phyloP scores from a whole-genome alignment of 139 green algal species.

The Mychonastes homosphaera region DNA sequence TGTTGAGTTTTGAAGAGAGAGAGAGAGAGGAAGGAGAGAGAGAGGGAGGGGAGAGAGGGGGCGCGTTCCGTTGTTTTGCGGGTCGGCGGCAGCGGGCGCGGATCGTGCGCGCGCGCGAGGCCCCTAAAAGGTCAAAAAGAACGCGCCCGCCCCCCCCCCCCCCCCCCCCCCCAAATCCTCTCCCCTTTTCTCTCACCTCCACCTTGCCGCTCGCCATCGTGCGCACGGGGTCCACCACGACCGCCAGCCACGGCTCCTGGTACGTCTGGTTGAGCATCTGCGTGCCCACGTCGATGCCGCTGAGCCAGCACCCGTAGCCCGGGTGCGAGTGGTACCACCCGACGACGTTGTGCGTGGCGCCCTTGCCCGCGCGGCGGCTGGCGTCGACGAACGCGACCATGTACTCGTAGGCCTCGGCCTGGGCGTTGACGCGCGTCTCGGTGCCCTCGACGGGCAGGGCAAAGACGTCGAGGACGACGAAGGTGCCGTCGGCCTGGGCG shows the following conservation, averaged over 20 bases:
- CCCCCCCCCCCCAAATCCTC: no score
- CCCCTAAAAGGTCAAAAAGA: no score
- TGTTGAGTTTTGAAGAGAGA: no score
- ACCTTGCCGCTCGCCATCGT: constrained; percentile 94
- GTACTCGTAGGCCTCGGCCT: constrained; percentile 83
- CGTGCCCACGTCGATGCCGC: constrained; percentile 71
- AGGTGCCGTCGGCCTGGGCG: constrained; percentile 66
- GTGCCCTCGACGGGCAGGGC: constrained; percentile 95
- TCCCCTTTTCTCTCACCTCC: no score
- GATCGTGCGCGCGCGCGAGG: no score
- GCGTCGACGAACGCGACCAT: constrained; percentile 84
- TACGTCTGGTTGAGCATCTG: constrained; percentile 82
- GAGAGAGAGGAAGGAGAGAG: no score
- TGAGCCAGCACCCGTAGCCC: constrained; percentile 98
- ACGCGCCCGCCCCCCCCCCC: no score
- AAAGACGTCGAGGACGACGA: constrained; percentile 93
- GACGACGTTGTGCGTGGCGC: constrained; percentile 83
- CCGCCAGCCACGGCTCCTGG: constrained; percentile 90
- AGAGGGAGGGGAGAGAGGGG: no score
- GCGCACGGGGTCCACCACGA: constrained; percentile 93
- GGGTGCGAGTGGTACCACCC: constrained; percentile 99
- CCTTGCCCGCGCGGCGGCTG: no score
- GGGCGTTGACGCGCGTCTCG: constrained; percentile 84
- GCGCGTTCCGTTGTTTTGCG: no score
- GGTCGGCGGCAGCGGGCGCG: no score